Conservation (phyloP, 192 early-diverging fungal genomes). For the Chytriomyces hyalinus region DNA sequence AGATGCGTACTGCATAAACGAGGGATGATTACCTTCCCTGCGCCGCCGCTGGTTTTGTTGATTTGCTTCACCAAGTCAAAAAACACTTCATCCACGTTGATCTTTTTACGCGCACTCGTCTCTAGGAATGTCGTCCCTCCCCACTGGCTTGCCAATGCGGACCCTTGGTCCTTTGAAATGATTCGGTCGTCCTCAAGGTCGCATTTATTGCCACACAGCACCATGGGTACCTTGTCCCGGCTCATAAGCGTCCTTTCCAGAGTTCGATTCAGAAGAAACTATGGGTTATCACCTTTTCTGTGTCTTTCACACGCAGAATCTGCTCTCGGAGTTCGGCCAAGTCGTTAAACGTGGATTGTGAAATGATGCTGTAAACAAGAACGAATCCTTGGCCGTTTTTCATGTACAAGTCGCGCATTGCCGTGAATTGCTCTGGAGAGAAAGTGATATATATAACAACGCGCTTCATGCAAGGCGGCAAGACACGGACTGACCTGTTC, state of each 20-base stretch:
- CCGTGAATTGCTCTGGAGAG: conserved; percentile 64
- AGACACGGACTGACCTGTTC: conserved; percentile 55
- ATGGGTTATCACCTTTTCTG: conserved; percentile 53
- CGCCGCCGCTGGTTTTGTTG: conserved; percentile 74
- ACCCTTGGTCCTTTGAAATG: conserved; percentile 69
- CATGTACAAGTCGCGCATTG: conserved; percentile 73
- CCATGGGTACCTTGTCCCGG: conserved; percentile 60
- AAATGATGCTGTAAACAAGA: conserved; percentile 67
- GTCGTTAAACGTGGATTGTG: conserved; percentile 68
- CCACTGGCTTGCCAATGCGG: conserved; percentile 66
- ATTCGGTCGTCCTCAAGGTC: conserved; percentile 69
- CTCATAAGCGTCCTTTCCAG: neutral
- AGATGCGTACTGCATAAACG: neutral
- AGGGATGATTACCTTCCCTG: conserved; percentile 49
- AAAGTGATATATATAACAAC: neutral
- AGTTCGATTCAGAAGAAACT: neutral
- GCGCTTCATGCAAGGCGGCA: neutral
- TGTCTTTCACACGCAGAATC: conserved; percentile 67
- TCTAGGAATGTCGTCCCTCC: conserved; percentile 81
- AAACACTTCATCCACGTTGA: conserved; percentile 92
- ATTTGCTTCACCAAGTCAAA: conserved; percentile 90
- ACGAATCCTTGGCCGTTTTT: conserved; percentile 73
- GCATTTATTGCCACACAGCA: conserved; percentile 68
- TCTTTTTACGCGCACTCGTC: conserved; percentile 82
- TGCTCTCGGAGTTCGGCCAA: conserved; percentile 66